Evolutionary conservation across 192 early-diverging fungal species (phyloP).

Genomic region (Rhizophagus sp.): DNA sequence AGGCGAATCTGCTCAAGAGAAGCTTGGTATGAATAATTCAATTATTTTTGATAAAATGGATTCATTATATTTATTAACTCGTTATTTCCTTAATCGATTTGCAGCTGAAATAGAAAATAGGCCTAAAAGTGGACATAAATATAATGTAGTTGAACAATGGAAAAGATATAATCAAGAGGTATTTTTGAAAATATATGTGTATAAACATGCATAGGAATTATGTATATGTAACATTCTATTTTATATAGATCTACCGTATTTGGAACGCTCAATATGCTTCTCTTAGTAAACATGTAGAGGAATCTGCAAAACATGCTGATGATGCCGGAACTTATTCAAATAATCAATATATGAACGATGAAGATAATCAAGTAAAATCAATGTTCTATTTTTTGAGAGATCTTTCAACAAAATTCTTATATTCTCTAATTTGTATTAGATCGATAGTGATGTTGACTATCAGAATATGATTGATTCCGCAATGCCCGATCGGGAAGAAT

Average conservation of each 20-base stretch:
- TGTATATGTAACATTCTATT: background rate
- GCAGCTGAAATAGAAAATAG: conserved; percentile 75
- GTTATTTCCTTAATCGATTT: background rate
- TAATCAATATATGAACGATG: conserved; percentile 1
- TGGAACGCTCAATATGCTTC: conserved; percentile 87
- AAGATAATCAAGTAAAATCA: conserved; percentile 1
- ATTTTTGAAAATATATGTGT: background rate
- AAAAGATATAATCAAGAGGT: conserved; percentile 90
- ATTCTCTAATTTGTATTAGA: conserved; percentile 27
- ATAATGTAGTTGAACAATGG: conserved; percentile 93
- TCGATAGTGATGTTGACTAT: conserved; percentile 56
- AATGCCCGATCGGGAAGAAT: background rate
- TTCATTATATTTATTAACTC: background rate
- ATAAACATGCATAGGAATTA: background rate
- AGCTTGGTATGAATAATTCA: conserved; percentile 48
- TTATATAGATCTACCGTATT: conserved; percentile 72
- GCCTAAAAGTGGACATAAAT: conserved; percentile 81
- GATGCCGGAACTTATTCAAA: background rate
- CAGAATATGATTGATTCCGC: conserved; percentile 42
- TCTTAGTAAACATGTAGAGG: conserved; percentile 57
- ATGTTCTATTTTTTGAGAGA: background rate
- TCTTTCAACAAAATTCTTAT: background rate
- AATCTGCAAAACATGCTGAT: background rate
- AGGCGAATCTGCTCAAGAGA: conserved; percentile 82
- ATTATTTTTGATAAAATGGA: background rate